Conservation (phyloP, 208 protist species). For the Phytomonas sp. region DNA sequence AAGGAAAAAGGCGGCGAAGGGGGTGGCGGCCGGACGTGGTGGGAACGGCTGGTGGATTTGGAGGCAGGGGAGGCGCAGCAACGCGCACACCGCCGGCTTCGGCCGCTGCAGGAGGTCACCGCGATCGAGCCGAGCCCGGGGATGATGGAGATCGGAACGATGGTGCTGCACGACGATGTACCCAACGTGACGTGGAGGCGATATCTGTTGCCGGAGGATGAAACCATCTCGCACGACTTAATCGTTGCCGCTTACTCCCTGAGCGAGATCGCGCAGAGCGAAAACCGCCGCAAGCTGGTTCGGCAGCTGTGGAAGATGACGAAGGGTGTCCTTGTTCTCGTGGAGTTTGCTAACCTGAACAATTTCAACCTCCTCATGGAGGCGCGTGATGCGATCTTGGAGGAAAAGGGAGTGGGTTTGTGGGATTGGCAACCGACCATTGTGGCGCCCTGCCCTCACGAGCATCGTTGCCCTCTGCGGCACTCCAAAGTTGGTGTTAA, state of each 20-base stretch:
- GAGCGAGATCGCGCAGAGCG: constrained; percentile 64
- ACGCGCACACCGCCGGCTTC: constrained; percentile 48
- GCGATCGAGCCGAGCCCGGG: constrained; percentile 81
- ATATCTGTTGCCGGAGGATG: constrained; percentile 78
- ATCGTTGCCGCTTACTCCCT: constrained; percentile 81
- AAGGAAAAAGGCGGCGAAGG: constrained; percentile 40
- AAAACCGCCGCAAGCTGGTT: constrained; percentile 47
- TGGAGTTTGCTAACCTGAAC: constrained; percentile 77
- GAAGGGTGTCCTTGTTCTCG: constrained; percentile 66
- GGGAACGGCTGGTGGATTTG: constrained; percentile 75
- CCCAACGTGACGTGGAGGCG: constrained; percentile 84
- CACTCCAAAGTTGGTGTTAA: constrained; percentile 82
- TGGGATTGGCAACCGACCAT: constrained; percentile 89
- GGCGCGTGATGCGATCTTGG: constrained; percentile 72
- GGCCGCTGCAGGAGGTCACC: constrained; percentile 73
- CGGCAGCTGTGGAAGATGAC: constrained; percentile 89
- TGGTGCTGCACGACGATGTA: constrained; percentile 83
- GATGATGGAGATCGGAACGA: constrained; percentile 88
- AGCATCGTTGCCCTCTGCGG: constrained; percentile 68
- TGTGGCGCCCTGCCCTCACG: constrained; percentile 79
- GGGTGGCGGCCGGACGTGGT: constrained; percentile 54
- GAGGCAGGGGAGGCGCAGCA: constrained; percentile 40
- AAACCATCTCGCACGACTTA: constrained; percentile 72
- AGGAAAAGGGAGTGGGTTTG: constrained; percentile 76
- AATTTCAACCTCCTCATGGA: constrained; percentile 89